These are phyloP conservation scores for Pestalotiopsis sp. DNA, from an alignment of 2,329 filamentous ascomycete species.

Conservation along the genomic window DNA sequence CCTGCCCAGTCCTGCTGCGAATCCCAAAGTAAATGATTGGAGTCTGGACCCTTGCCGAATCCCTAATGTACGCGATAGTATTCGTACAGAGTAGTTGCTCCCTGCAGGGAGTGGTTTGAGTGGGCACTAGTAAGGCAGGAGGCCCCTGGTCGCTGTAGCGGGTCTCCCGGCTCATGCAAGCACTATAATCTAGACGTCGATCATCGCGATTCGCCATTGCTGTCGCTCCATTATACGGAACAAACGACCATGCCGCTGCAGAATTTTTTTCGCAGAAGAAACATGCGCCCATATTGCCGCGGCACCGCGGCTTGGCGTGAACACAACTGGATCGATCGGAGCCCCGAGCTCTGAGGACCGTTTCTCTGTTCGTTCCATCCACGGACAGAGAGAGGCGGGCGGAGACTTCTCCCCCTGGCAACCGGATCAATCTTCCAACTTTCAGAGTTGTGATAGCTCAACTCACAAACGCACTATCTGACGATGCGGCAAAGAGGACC, in stretches of 20 bases:
- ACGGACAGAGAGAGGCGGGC: not conserved
- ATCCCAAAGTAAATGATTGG: not conserved
- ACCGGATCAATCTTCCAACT: not conserved
- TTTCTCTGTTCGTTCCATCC: too few species aligned
- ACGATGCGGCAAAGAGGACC: not conserved
- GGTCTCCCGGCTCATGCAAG: slow-evolving; percentile 10
- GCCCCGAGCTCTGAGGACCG: not conserved
- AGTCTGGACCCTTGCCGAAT: not conserved
- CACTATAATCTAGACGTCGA: slow-evolving; percentile 6
- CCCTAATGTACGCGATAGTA: not conserved
- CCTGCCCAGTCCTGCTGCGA: not conserved
- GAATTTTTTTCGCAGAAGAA: not conserved
- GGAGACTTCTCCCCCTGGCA: not conserved
- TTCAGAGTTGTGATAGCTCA: not conserved
- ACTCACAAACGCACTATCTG: not conserved
- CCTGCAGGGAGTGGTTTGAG: not conserved
- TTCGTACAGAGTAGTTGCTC: not conserved
- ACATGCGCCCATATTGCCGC: not conserved
- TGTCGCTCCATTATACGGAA: not conserved
- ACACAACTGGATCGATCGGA: not conserved
- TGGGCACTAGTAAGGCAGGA: not conserved
- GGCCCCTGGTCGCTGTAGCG: not conserved
- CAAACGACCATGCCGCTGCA: not conserved
- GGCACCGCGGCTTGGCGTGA: not conserved
- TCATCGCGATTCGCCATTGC: not conserved